Conservation (phyloP, 1,139 yeast genomes). For the Debaryomycetaceae sp. region DNA sequence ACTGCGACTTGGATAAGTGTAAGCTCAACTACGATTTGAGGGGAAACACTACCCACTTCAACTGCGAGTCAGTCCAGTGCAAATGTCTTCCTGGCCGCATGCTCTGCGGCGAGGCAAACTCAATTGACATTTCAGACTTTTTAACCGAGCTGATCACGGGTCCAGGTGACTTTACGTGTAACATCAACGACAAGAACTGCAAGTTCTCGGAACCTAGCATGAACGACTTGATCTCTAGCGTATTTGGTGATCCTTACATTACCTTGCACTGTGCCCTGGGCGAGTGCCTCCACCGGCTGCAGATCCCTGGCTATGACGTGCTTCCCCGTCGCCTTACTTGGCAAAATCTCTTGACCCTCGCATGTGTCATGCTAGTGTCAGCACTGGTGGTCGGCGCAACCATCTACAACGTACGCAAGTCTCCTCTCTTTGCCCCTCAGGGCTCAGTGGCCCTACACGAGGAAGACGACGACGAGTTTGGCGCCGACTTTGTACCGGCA, state of each 20-base stretch:
- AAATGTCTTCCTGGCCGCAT: conserved; percentile 84
- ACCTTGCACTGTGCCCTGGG: conserved; percentile 73
- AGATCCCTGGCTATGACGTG: conserved; percentile 76
- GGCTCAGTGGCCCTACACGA: conserved; percentile 10
- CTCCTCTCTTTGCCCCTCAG: conserved; percentile 43
- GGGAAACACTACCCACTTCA: conserved; percentile 64
- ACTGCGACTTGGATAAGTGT: conserved; percentile 71
- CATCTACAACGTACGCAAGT: conserved; percentile 43
- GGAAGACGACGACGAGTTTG: conserved; percentile 18
- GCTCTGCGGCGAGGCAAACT: conserved; percentile 90
- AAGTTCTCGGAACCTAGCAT: conserved; percentile 88
- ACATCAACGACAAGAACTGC: conserved; percentile 49
- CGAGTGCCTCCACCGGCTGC: conserved; percentile 86
- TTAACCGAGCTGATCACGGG: conserved; percentile 82
- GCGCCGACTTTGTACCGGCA: conserved; percentile 61
- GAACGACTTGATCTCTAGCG: conserved; percentile 82
- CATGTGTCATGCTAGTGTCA: conserved; percentile 37
- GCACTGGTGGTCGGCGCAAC: conserved; percentile 27
- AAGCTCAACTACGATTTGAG: conserved; percentile 52
- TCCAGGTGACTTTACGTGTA: conserved; percentile 88
- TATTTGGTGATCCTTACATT: conserved; percentile 87
- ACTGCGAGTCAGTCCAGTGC: conserved; percentile 68
- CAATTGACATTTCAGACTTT: conserved; percentile 90
- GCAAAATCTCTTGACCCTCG: conserved; percentile 39
- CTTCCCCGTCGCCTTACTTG: conserved; percentile 48